These are phyloP conservation scores for Trichoderma guizhouense DNA, from an alignment of 2,329 filamentous ascomycete genomes.

Conservation along the genomic window DNA sequence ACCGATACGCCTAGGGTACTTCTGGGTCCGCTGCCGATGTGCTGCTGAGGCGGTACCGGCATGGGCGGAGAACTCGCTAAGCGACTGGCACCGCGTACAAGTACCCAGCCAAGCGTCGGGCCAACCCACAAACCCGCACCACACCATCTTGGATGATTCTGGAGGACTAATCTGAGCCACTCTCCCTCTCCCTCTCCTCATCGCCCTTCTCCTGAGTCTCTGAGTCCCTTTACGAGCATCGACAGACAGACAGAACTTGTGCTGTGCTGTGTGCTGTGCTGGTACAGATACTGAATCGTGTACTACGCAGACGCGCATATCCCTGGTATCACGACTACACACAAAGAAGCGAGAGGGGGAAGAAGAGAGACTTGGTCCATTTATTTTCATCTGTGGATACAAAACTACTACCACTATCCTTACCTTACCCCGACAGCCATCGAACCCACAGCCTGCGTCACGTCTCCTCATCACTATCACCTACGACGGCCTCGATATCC, in stretches of 20 bases:
- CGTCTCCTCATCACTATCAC: neutral
- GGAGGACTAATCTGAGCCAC: slow-evolving; percentile 7
- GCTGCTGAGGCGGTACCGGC: neutral
- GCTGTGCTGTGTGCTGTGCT: neutral
- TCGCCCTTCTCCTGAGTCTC: slow-evolving; percentile 9
- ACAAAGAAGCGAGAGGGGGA: neutral
- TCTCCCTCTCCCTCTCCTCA: slow-evolving; percentile 1
- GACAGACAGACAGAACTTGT: neutral
- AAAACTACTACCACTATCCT: neutral
- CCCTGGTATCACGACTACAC: neutral
- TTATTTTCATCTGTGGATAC: neutral
- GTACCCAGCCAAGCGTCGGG: slow-evolving; percentile 9
- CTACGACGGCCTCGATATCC: neutral
- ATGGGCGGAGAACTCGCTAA: neutral
- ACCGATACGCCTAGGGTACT: neutral
- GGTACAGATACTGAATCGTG: neutral
- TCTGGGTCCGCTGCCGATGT: neutral
- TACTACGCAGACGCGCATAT: neutral
- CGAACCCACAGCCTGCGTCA: slow-evolving; percentile 9
- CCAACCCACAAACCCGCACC: slow-evolving; percentile 16
- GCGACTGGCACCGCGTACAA: neutral
- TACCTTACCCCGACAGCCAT: neutral
- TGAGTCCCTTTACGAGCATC: neutral
- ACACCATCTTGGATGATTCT: slow-evolving; percentile 3
- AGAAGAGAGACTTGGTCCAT: neutral